A percentile compares a stretch with the other conserved stretches of the same genome.
phyloP scores from a whole-genome alignment of 148 eudicot species.

The Cornus kousa region DNA sequence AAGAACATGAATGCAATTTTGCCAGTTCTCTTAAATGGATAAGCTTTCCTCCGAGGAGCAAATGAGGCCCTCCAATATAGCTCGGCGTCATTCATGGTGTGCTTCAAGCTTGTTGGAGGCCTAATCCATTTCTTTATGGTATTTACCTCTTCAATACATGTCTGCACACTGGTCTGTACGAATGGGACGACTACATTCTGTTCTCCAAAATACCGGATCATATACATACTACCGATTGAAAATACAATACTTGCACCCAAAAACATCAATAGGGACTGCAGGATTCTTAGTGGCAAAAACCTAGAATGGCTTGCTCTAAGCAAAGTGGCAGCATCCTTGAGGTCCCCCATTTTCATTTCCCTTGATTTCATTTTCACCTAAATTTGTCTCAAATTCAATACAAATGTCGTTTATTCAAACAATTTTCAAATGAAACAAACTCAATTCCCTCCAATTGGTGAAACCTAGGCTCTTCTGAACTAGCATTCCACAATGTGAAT shows the following conservation, averaged over 20 bases:
- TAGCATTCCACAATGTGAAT: not conserved
- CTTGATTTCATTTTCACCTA: slow-evolving; percentile 9
- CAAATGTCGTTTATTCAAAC: too few relatives aligned
- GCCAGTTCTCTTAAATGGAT: slow-evolving; percentile 39
- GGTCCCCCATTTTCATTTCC: slow-evolving; percentile 27
- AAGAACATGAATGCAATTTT: slow-evolving; percentile 58
- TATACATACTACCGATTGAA: slow-evolving; percentile 39
- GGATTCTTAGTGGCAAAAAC: slow-evolving; percentile 30
- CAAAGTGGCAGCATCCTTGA: slow-evolving; percentile 9
- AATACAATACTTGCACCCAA: slow-evolving; percentile 35
- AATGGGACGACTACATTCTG: slow-evolving; percentile 11
- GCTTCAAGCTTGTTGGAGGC: slow-evolving; percentile 35
- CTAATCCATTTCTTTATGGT: slow-evolving; percentile 33
- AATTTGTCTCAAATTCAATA: not conserved
- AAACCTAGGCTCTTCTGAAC: not conserved
- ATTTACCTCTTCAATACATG: slow-evolving; percentile 22
- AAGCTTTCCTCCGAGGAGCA: slow-evolving; percentile 33
- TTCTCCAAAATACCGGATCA: slow-evolving; percentile 29
- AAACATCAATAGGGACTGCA: slow-evolving; percentile 36
- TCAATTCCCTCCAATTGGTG: not conserved
- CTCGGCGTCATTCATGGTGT: slow-evolving; percentile 46
- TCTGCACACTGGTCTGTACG: slow-evolving; percentile 6
- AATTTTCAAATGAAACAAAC: not conserved
- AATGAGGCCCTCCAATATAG: slow-evolving; percentile 54
- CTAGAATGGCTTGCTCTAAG: slow-evolving; percentile 17